These are phyloP conservation scores for Williopsis jadinii DNA, from an alignment of 1,139 yeast species.

Conservation along the genomic window DNA sequence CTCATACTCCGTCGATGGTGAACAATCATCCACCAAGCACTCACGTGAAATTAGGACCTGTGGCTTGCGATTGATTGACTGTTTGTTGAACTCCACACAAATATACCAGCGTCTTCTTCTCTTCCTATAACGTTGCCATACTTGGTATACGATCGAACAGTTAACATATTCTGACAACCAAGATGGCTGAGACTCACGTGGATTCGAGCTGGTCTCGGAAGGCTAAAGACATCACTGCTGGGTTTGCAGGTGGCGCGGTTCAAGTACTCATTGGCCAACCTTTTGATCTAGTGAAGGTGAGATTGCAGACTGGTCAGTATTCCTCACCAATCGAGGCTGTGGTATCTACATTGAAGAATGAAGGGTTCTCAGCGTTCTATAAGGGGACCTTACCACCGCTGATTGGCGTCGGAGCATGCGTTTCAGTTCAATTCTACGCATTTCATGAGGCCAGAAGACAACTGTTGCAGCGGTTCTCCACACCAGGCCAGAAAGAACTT, in stretches of 20 bases:
- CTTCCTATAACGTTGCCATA: too few relatives aligned
- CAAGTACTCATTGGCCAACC: conserved; percentile 95
- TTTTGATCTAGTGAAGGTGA: conserved; percentile 87
- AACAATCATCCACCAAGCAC: too few relatives aligned
- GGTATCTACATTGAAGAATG: conserved; percentile 57
- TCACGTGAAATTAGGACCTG: too few relatives aligned
- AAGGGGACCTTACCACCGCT: conserved; percentile 86
- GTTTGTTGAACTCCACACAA: too few relatives aligned
- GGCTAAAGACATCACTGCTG: conserved; percentile 75
- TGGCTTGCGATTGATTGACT: too few relatives aligned
- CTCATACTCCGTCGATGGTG: too few relatives aligned
- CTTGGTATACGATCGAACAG: too few relatives aligned
- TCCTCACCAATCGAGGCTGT: conserved; percentile 71
- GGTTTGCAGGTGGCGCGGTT: conserved; percentile 91
- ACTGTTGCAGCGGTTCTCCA: conserved; percentile 26
- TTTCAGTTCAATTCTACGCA: conserved; percentile 82
- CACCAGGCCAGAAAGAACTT: conserved; percentile 27
- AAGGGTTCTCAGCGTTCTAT: conserved; percentile 77
- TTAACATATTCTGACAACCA: too few relatives aligned
- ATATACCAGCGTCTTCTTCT: too few relatives aligned
- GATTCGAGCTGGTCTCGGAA: conserved; percentile 38
- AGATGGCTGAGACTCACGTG: not conserved
- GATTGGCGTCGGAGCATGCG: conserved; percentile 90
- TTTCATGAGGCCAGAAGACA: conserved; percentile 64
- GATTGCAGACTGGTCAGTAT: conserved; percentile 80